Percentiles rank a stretch among this genome's conserved stretches.
Conservation (phyloP, 768 basidiomycete species). For the Lentinula detonsa region DNA sequence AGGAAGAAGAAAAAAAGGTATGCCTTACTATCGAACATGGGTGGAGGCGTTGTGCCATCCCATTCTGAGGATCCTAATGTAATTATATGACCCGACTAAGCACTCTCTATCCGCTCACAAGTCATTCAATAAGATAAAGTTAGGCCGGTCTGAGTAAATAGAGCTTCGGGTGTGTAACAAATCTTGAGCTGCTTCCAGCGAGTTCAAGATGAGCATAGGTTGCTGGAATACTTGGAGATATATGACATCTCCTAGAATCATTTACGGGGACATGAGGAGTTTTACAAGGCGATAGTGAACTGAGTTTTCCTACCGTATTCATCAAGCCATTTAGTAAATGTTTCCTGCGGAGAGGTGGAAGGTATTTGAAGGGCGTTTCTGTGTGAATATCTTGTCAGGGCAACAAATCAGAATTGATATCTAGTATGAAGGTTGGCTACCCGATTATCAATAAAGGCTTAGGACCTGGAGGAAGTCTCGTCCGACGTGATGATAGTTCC, state of each 20-base stretch:
- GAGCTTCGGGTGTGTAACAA: constrained; percentile 48
- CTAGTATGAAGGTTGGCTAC: not conserved
- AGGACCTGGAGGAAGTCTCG: constrained; percentile 1
- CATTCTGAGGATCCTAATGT: constrained; percentile 28
- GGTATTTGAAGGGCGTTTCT: constrained; percentile 6
- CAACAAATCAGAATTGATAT: not conserved
- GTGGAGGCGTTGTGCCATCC: constrained; percentile 43
- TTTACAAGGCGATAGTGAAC: not conserved
- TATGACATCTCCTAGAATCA: constrained; percentile 34
- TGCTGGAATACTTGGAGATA: constrained; percentile 36
- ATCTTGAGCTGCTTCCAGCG: constrained; percentile 34
- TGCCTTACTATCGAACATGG: constrained; percentile 39
- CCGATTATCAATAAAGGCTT: not conserved
- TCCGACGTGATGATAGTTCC: not conserved
- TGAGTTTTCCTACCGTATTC: not conserved
- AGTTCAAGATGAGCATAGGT: constrained; percentile 45
- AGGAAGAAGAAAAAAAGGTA: not conserved
- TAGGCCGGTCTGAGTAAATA: constrained; percentile 49
- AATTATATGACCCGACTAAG: not conserved
- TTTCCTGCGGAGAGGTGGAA: not conserved
- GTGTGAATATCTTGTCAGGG: not conserved
- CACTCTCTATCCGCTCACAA: constrained; percentile 25
- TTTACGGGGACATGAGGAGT: not conserved
- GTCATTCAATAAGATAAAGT: constrained; percentile 41
- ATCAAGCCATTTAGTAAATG: not conserved